phyloP scores from a whole-genome alignment of 1,284 basidiomycete genomes.

The Inonotus hispidus region DNA sequence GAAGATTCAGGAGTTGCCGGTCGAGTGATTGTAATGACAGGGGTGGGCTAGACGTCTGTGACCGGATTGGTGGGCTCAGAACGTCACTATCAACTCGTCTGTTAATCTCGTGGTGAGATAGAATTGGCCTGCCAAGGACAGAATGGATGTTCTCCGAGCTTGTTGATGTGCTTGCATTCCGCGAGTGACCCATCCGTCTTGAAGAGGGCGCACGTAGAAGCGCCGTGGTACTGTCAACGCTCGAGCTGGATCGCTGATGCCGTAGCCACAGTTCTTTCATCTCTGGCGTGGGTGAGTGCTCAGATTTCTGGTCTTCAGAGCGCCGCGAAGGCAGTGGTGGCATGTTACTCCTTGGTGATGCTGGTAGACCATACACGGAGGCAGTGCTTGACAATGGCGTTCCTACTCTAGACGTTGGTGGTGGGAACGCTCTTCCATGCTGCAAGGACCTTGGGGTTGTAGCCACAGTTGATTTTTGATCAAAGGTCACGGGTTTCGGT shows the following conservation, averaged over 20 bases:
- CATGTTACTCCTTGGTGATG: conserved; percentile 1
- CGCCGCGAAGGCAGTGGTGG: neutral
- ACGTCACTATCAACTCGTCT: conserved; percentile 3
- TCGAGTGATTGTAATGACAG: conserved; percentile 5
- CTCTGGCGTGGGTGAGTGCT: conserved; percentile 10
- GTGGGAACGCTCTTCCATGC: conserved; percentile 15
- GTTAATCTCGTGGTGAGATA: conserved; percentile 6
- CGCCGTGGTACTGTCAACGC: conserved; percentile 12
- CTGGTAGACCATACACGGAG: conserved; percentile 2
- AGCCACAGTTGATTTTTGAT: neutral
- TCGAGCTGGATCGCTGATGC: conserved; percentile 14
- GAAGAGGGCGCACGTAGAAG: conserved; percentile 2
- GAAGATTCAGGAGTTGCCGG: neutral
- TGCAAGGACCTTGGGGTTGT: conserved; percentile 3
- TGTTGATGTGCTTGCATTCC: conserved; percentile 6
- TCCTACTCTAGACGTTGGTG: conserved; percentile 2
- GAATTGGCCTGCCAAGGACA: conserved; percentile 7
- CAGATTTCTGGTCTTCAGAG: neutral
- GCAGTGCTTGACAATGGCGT: conserved; percentile 9
- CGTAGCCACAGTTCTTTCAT: conserved; percentile 13
- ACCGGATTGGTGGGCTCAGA: neutral
- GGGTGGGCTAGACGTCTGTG: conserved; percentile 8
- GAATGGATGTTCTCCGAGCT: conserved; percentile 9
- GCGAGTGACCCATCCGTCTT: conserved; percentile 4
- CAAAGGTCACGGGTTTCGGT: conserved; percentile 1